A percentile compares a stretch with the other conserved stretches of the same genome.
Conservation (phyloP, 2,329 filamentous ascomycete species). For the Aureobasidium musti region DNA sequence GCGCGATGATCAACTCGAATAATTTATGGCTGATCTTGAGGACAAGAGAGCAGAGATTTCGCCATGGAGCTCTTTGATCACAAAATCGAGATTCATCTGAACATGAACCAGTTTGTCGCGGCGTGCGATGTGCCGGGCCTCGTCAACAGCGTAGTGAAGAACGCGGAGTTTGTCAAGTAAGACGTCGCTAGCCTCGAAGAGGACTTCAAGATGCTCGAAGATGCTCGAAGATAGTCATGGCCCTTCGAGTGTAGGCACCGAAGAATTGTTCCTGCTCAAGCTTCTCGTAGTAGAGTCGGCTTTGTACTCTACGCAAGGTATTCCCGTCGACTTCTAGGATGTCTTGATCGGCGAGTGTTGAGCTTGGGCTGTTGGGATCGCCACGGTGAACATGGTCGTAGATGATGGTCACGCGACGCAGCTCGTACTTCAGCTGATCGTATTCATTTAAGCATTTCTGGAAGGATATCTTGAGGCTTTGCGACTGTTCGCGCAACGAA, state of each 20-base stretch:
- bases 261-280: neutral
- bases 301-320: neutral
- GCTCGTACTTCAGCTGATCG: neutral
- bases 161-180: constrained; percentile 9
- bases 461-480: neutral
- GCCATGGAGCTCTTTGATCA: neutral
- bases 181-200: neutral
- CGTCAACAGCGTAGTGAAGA: neutral
- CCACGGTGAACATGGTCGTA: neutral
- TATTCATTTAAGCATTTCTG: neutral
- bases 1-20: neutral
- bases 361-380: too few species aligned
- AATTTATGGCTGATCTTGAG: neutral
- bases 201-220: neutral
- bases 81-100: neutral
- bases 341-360: neutral
- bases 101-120: neutral
- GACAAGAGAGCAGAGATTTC: neutral
- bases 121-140: neutral
- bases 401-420: neutral
- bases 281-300: neutral
- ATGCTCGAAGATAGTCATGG: neutral
- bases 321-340: neutral
- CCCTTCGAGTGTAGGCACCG: too few species aligned
- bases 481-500: neutral